Conservation (phyloP, 495 filamentous ascomycete species). For the Podospora comata region DNA sequence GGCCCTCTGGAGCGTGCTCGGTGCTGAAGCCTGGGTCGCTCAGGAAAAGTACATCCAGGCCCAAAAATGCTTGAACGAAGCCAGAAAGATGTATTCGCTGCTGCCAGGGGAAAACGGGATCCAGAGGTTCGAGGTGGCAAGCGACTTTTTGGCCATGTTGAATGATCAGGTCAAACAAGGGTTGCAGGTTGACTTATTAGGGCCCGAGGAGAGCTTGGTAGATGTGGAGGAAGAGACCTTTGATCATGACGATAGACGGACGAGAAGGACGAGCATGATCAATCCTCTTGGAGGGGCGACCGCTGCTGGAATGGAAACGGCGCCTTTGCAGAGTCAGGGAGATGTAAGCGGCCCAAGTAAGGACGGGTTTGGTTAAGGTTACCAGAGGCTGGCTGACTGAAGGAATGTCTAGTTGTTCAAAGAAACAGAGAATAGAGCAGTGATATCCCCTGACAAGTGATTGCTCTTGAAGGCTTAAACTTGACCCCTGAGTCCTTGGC, state of each 20-base stretch:
- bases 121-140: slow-evolving; percentile 51
- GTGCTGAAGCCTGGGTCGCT: slow-evolving; percentile 76
- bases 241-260: slow-evolving; percentile 29
- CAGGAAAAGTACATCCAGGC: slow-evolving; percentile 67
- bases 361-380: slow-evolving; percentile 30
- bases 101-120: slow-evolving; percentile 55
- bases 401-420: not conserved
- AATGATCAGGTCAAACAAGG: slow-evolving; percentile 57
- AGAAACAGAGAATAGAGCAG: not conserved
- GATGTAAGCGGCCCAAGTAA: slow-evolving; percentile 9
- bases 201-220: slow-evolving; percentile 33
- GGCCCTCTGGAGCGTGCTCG: slow-evolving; percentile 83
- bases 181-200: slow-evolving; percentile 36
- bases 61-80: slow-evolving; percentile 67
- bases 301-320: slow-evolving; percentile 43
- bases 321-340: slow-evolving; percentile 37
- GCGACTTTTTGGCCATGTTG: slow-evolving; percentile 63
- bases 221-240: slow-evolving; percentile 64
- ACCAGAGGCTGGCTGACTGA: not conserved
- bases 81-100: slow-evolving; percentile 63
- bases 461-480: not conserved
- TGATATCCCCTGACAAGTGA: not conserved
- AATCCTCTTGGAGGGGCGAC: slow-evolving; percentile 19
- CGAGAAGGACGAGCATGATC: slow-evolving; percentile 45
- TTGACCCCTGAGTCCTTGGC: not conserved